These are phyloP conservation scores for Collariella sp. DNA, from an alignment of 495 filamentous ascomycete species.

Conservation along the genomic window DNA sequence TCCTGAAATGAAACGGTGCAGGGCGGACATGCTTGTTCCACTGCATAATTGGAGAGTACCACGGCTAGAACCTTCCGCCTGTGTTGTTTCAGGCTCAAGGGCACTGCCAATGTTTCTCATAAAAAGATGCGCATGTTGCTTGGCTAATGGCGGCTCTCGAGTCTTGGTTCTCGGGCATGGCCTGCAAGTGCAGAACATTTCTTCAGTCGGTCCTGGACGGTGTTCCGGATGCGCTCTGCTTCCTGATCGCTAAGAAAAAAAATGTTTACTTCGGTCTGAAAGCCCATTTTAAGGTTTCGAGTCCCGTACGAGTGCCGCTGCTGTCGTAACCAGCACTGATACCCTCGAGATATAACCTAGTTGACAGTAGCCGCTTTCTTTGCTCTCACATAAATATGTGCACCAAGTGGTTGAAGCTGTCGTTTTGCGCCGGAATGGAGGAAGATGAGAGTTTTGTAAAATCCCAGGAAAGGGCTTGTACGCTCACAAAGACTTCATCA, in stretches of 20 bases:
- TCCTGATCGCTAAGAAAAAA: neutral
- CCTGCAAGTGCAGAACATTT: neutral
- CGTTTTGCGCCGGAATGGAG: too few species aligned
- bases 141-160: neutral
- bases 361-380: too few species aligned
- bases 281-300: too few species aligned
- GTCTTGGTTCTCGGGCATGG: neutral
- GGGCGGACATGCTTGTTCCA: neutral
- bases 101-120: conserved; percentile 1
- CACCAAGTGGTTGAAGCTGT: too few species aligned
- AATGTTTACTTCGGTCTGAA: neutral
- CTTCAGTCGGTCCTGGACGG: neutral
- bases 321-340: too few species aligned
- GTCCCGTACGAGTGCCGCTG: too few species aligned
- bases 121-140: neutral
- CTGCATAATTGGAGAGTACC: neutral
- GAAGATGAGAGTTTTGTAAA: too few species aligned
- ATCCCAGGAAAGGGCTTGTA: too few species aligned
- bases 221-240: neutral
- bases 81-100: neutral
- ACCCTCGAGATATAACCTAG: too few species aligned
- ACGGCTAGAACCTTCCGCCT: neutral
- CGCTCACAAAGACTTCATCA: too few species aligned
- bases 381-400: too few species aligned
- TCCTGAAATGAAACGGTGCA: neutral